A percentile compares a stretch with the other conserved stretches of the same genome.
Conservation (phyloP, 441 rosid species). For the Breynia disticha region DNA sequence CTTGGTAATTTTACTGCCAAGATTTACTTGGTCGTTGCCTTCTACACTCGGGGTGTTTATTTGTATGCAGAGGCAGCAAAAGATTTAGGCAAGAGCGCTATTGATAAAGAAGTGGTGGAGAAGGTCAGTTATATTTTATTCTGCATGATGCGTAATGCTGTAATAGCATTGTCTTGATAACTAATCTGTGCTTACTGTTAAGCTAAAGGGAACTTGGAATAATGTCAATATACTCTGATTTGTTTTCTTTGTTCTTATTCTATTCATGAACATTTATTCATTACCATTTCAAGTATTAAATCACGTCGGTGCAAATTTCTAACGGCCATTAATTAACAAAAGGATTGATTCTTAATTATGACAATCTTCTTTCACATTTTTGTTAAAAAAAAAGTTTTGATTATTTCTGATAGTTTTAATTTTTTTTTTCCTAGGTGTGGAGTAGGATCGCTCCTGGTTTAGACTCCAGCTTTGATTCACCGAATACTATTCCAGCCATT, state of each 20-base stretch:
- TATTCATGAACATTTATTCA: too few species aligned
- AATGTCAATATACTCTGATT: too few species aligned
- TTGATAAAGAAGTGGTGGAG: conserved; percentile 76
- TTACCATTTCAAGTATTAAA: too few species aligned
- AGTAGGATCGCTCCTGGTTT: conserved; percentile 86
- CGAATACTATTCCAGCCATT: conserved; percentile 56
- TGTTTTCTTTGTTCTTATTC: too few species aligned
- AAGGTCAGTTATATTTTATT: conserved; percentile 37
- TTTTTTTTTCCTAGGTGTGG: conserved; percentile 62
- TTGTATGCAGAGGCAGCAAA: conserved; percentile 50
- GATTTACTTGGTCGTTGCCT: background rate
- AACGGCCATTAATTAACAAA: too few species aligned
- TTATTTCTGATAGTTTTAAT: conserved; percentile 1
- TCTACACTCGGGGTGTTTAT: background rate
- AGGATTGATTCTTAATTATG: too few species aligned
- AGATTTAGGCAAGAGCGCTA: conserved; percentile 53
- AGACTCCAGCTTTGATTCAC: conserved; percentile 69
- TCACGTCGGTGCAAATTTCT: too few species aligned
- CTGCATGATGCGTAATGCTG: background rate
- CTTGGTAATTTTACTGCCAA: background rate
- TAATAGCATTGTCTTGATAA: background rate
- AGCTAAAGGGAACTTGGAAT: too few species aligned
- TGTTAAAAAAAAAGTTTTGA: conserved; percentile 1
- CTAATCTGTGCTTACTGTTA: too few species aligned
- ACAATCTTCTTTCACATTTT: background rate